Conservation (phyloP, 768 basidiomycete species). For the Trametes cingulata region DNA sequence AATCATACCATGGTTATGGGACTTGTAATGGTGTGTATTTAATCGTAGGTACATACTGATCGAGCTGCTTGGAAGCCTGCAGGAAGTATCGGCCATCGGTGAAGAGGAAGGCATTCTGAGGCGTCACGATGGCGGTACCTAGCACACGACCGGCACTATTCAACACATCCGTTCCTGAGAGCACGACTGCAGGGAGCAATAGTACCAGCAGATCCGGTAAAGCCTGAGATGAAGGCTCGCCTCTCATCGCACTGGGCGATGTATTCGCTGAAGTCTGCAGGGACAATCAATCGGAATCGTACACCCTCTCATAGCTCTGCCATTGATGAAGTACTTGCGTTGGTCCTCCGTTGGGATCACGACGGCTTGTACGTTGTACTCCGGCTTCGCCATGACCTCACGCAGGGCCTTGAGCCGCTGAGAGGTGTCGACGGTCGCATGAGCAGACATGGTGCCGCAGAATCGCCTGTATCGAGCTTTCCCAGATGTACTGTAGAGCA, state of each 20-base stretch:
- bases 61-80: conserved; percentile 89
- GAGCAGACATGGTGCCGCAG: conserved; percentile 38
- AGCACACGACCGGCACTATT: too few species aligned
- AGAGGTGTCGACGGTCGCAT: conserved; percentile 58
- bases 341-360: conserved; percentile 93
- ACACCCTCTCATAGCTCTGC: not conserved
- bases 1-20: not conserved
- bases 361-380: conserved; percentile 63
- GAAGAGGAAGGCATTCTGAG: conserved; percentile 75
- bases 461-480: conserved; percentile 1
- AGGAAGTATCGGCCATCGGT: conserved; percentile 96
- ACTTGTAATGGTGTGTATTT: not conserved
- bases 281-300: not conserved
- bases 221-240: conserved; percentile 88
- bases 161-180: not conserved
- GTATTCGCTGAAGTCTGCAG: conserved; percentile 87
- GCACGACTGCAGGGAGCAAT: conserved; percentile 13
- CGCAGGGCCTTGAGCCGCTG: conserved; percentile 63
- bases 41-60: conserved; percentile 51
- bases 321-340: conserved; percentile 52
- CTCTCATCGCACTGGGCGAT: conserved; percentile 81
- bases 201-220: conserved; percentile 91
- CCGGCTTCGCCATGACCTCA: conserved; percentile 62
- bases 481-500: not conserved
- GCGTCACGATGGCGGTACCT: conserved; percentile 73